Conservation (phyloP, 1,139 yeast genomes). For the Lodderomyces elongisporus region DNA sequence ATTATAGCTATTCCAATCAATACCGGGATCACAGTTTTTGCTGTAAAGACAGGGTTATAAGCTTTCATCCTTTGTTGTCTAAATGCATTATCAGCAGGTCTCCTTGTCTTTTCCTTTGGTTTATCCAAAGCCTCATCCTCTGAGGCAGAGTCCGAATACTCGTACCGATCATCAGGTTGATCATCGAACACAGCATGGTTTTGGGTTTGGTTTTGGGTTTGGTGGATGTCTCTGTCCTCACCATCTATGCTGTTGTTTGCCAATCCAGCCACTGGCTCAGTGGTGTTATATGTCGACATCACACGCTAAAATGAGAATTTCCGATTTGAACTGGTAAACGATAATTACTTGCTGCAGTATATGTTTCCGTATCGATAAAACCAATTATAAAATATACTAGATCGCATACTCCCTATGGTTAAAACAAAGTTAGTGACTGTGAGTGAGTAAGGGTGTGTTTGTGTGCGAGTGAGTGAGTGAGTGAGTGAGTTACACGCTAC, state of each 20-base stretch:
- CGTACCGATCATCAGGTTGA: constrained; percentile 3
- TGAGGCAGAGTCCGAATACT: constrained; percentile 19
- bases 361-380: no score
- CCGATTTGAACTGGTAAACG: no score
- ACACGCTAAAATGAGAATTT: no score
- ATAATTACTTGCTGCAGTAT: no score
- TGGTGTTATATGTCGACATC: neutral
- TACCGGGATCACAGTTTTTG: constrained; percentile 81
- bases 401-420: no score
- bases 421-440: no score
- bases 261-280: constrained; percentile 4
- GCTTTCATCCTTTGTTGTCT: constrained; percentile 52
- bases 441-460: no score
- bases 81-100: constrained; percentile 59
- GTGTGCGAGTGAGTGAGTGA: no score
- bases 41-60: constrained; percentile 76
- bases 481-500: no score
- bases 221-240: neutral
- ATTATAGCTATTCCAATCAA: constrained; percentile 72
- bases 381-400: no score
- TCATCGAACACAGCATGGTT: constrained; percentile 1
- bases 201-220: neutral
- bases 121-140: constrained; percentile 14
- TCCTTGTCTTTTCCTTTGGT: constrained; percentile 38
- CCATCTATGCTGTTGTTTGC: constrained; percentile 2